Base-by-base conservation (phyloP, 106 monocot genomes). In the Dioscorea dumetorum region DNA sequence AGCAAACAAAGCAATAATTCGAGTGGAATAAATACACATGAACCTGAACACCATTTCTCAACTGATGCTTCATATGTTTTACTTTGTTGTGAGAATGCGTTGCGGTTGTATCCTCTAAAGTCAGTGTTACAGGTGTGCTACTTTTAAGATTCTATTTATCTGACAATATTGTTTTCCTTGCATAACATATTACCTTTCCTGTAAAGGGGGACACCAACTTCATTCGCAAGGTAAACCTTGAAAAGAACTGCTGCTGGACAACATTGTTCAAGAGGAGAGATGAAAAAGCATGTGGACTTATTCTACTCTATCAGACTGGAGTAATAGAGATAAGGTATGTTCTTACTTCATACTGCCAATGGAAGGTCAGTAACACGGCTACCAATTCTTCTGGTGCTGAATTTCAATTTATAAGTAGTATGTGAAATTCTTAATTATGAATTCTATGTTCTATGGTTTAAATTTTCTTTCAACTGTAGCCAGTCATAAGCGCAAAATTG, bases 241-340 rank as follows among this genome's bases (percentile, higher is more conserved):
- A 41, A 33, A 89, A 83, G 66, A 78, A 72, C 23, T 89, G 88
- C 69, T 87, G 89, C 75, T 97, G 97, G 97, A 77, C 97, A 52
- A 60, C 86, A 50, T 67, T 58, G 49, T 84, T 89, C 62, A 84
- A 62, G 71, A 78, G 71, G 57, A 78, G 75, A 64, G 78, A 76
- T 61, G 79, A 79, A 16, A 78, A 83, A 48, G 60, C 67, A 58
- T 68, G 69, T 72, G 82, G 74, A 49, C 49, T 97, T 56, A 62
- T 92, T 76, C 84, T 97, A 78, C 82, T 92, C 67, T 97, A 92
- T 76, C 68, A 90, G 69, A 87, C 87, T 12, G 97, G 97, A 70
- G 71, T 32, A 60, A 59, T 97, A 57, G 91, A 97, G 68, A 82
- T 97, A 73, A 84, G 97, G 97, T 97, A 72, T 56, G 6, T 41